Base-by-base conservation (phyloP, 345 rosid genomes). In the Carallia pectinifolia region DNA sequence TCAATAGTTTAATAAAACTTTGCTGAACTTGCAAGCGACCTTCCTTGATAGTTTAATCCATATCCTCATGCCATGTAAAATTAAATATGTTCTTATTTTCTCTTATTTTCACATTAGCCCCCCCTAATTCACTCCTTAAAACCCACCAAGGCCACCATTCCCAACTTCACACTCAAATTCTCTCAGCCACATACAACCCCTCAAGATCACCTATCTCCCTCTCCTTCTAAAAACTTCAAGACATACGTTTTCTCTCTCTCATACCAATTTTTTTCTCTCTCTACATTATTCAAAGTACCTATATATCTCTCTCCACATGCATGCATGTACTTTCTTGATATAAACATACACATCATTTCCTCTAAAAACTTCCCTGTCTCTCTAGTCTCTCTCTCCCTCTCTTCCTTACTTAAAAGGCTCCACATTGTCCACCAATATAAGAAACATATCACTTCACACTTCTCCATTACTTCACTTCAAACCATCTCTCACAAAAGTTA, bases 121-220 rank as follows among this genome's bases (percentile, higher is more conserved):
- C 77, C 88, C 79, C 60, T 66, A 72, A 72, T 47, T 50, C 47
- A 10, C 84, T 82, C 86, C 76, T 86, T 83, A 86, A 78, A 82
- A 84, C 79, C 83, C 84, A 64, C 65, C 3, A 7, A 48, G 37
- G 29, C 73, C 78, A n/a, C 34, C 72, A 40, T 62, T 58, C 58
- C 69, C 64, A 6, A 50, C 69, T 34, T 59, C 58, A 53, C 53
- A n/a, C 64, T 33, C 74, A 27, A 50, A 31, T 72, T 27, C 80
- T 38, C 64, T 62, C 77, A 0, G 10, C 15, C 48, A 44, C 48
- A 44, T n/a, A 62, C 61, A 29, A 31, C 6, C 53, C 53, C 54
- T 62, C 33, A 33, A 8, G 27, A 36, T 27, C 31, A 8, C 27
- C 12, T 6, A 2, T 38, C 59, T 36, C 73, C 23, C 50, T 15